These are phyloP conservation scores for Filobasidium floriforme DNA, from an alignment of 768 basidiomycete genomes.

Conservation along the genomic window DNA sequence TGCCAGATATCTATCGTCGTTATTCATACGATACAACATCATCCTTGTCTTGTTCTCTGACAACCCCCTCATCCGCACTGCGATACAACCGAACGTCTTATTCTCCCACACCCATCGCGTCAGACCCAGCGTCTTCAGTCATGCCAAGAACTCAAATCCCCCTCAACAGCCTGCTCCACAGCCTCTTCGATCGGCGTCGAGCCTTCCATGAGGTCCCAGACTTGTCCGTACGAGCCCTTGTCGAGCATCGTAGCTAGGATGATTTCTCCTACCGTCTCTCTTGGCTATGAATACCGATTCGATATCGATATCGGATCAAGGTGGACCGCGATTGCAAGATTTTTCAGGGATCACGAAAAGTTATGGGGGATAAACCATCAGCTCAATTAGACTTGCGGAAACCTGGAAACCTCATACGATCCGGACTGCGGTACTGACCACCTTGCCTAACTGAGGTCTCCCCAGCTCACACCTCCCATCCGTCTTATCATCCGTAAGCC, in stretches of 20 bases:
- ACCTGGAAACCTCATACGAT: too few relatives aligned
- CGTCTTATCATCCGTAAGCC: slow-evolving; percentile 52
- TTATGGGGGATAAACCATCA: too few relatives aligned
- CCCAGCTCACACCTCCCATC: slow-evolving; percentile 55
- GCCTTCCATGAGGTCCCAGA: slow-evolving; percentile 58
- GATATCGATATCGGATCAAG: neutral
- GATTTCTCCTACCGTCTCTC: slow-evolving; percentile 55
- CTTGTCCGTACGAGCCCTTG: slow-evolving; percentile 55
- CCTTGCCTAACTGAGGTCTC: slow-evolving; percentile 50
- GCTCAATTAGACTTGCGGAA: too few relatives aligned
- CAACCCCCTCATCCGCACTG: too few relatives aligned
- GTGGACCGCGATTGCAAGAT: too few relatives aligned
- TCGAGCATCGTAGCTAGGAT: slow-evolving; percentile 52
- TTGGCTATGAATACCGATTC: slow-evolving; percentile 43
- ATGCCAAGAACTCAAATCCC: slow-evolving; percentile 36
- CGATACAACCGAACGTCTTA: too few relatives aligned
- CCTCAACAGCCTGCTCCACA: slow-evolving; percentile 52
- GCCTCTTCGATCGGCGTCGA: slow-evolving; percentile 50
- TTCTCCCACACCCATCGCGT: too few relatives aligned
- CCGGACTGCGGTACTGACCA: slow-evolving; percentile 51
- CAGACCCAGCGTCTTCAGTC: slow-evolving; percentile 6
- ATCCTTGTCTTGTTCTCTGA: too few relatives aligned
- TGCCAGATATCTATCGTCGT: too few relatives aligned
- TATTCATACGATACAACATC: too few relatives aligned
- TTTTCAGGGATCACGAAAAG: too few relatives aligned